Base-by-base conservation (phyloP, 768 basidiomycete species). In the Dacryopinax spathularia region DNA sequence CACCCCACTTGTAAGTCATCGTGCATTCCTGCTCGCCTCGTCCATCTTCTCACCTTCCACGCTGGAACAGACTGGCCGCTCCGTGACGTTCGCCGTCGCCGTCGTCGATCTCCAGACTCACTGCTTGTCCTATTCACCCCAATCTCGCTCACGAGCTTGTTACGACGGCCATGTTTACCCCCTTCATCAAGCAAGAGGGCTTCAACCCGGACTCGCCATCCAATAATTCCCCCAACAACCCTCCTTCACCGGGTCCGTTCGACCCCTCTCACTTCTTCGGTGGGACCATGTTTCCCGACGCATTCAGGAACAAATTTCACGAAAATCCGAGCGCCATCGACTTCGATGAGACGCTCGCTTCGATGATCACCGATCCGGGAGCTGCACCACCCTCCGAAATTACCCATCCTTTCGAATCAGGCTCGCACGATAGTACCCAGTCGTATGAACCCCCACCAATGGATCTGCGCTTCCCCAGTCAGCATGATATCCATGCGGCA, bases 361-460 rank as follows among this genome's bases (percentile, higher is more conserved):
- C 63, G 34, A 44, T 65, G 56, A 68, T 67, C 43, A 34, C 64
- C 59, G 60, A 36, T 16, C 12, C 34, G 25, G 35, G 88, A 73
- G 82, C 88, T 67, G 74, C 77, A 37, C 86, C 88, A 18, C 48
- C 48, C 5, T 56, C 48, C 72, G 88, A 89, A 66, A 80, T 88
- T 34, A 85, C 82, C 0, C 34, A 33, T 35, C 60, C 60, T 35
- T 36, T 60, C 60, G 60, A 60, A 60, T 60, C 34, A 15, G 60
- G 78, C 73, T 10, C 78, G 87, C 65, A 83, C 15, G 35, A 39
- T 16, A 31, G 61, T n/a, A 25, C 73, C 63, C 67, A 74, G 0
- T 70, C 73, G 2, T 71, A 72, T 60, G 65, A 71, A 67, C 43
- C 70, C 67, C 71, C 70, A 65, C 74, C 78, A 10, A 74, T 77